A percentile compares a stretch with the other conserved stretches of the same genome.
Conservation (phyloP, 345 rosid species). For the Moricandia moricandioides region DNA sequence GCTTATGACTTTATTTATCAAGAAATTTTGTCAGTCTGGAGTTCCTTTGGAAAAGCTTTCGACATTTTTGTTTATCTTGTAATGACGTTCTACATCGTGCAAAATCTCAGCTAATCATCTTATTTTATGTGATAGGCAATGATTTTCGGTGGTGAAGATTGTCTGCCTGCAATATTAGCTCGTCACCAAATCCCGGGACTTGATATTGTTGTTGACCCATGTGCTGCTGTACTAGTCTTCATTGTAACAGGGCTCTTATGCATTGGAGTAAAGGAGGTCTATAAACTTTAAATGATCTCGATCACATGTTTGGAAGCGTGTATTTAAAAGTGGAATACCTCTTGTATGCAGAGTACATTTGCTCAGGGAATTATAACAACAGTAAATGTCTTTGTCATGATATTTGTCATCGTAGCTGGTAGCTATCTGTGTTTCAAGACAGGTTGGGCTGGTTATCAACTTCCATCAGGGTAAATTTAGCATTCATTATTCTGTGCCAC, state of each 20-base stretch:
- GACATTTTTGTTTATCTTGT: no score
- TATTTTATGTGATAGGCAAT: conserved; percentile 49
- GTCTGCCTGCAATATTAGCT: conserved; percentile 66
- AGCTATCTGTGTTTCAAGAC: conserved; percentile 76
- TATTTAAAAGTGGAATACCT: not conserved
- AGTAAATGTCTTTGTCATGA: conserved; percentile 75
- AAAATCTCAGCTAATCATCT: not conserved
- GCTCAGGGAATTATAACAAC: conserved; percentile 79
- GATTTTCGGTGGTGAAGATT: conserved; percentile 78
- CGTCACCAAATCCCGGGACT: conserved; percentile 87
- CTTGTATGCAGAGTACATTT: conserved; percentile 64
- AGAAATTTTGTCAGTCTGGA: no score
- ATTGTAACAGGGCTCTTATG: conserved; percentile 85
- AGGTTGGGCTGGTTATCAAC: conserved; percentile 88
- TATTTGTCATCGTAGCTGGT: conserved; percentile 80
- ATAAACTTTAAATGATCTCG: no score
- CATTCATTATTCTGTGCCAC: not conserved
- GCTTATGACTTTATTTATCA: no score
- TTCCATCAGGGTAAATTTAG: conserved; percentile 70
- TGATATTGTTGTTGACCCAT: conserved; percentile 80
- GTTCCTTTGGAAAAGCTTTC: no score
- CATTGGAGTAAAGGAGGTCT: conserved; percentile 81
- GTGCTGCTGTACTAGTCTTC: conserved; percentile 78
- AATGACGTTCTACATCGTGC: not conserved
- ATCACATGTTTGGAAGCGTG: no score